Percentiles rank a stretch among this genome's conserved stretches.
Conservation (phyloP, 306 rosid genomes). For the Vigna angularis region DNA sequence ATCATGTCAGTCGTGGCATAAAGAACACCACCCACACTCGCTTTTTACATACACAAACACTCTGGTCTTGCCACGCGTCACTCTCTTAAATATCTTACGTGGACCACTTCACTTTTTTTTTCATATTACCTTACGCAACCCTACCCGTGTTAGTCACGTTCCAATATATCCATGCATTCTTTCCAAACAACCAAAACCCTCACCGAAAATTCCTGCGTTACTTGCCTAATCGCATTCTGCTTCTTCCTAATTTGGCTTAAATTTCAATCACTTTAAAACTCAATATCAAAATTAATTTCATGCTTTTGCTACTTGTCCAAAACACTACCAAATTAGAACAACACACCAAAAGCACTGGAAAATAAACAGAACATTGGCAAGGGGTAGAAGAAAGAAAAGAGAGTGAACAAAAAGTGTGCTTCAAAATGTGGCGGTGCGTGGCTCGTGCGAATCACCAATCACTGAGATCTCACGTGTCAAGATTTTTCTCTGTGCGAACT, state of each 20-base stretch:
- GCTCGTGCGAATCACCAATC: constrained; percentile 61
- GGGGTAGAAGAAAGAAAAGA: not conserved
- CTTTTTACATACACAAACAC: not conserved
- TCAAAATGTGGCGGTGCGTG: constrained; percentile 89
- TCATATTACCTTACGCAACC: not conserved
- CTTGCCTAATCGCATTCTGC: not conserved
- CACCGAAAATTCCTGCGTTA: not conserved
- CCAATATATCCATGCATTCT: not conserved
- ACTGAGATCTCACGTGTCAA: constrained; percentile 71
- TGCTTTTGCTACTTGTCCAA: not conserved
- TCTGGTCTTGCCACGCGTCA: not conserved
- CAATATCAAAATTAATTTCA: too few species aligned
- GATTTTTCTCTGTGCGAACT: constrained; percentile 75
- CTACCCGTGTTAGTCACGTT: not conserved
- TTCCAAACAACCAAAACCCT: not conserved
- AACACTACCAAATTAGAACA: not conserved
- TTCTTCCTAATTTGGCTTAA: not conserved
- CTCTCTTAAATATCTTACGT: not conserved
- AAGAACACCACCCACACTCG: not conserved
- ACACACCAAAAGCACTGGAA: not conserved
- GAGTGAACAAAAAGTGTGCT: not conserved
- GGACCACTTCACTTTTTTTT: not conserved
- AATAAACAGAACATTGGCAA: not conserved
- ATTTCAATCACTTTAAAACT: not conserved
- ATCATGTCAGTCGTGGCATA: not conserved